These are phyloP conservation scores for Cladosporium phlei DNA, from an alignment of 2,329 filamentous ascomycete genomes.

Conservation along the genomic window DNA sequence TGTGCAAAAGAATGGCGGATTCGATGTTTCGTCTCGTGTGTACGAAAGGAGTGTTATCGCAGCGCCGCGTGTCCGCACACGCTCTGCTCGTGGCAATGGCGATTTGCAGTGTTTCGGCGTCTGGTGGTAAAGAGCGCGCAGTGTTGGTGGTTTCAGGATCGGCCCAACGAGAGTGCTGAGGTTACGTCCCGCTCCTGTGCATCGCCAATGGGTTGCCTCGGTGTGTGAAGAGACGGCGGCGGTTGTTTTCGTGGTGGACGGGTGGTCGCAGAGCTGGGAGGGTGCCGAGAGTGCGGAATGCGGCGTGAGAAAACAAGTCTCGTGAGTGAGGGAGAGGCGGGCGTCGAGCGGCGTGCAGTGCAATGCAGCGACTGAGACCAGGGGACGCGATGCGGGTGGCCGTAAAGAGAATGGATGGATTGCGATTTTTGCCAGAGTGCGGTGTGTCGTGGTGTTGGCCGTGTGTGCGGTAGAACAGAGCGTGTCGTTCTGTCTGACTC, in stretches of 20 bases:
- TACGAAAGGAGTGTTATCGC: neutral
- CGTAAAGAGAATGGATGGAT: neutral
- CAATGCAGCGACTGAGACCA: constrained; percentile 3
- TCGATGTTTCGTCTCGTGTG: neutral
- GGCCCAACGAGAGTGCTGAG: neutral
- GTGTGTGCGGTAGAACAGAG: too few relatives aligned
- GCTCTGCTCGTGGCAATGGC: neutral
- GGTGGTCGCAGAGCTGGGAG: too few relatives aligned
- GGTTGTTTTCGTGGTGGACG: too few relatives aligned
- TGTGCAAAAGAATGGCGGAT: constrained; percentile 5
- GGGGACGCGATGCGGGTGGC: constrained; percentile 2
- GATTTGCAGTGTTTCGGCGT: neutral
- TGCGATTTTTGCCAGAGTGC: neutral
- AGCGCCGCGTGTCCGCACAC: constrained; percentile 1
- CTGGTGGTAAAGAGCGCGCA: too few relatives aligned
- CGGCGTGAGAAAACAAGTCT: constrained; percentile 11
- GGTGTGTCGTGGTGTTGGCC: neutral
- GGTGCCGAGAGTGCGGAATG: constrained; percentile 9
- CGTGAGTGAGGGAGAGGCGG: constrained; percentile 1
- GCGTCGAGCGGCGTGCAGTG: constrained; percentile 1
- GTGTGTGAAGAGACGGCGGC: neutral
- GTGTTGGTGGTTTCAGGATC: neutral
- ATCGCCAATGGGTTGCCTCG: constrained; percentile 5
- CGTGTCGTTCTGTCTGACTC: too few relatives aligned
- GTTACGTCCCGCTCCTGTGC: constrained; percentile 2